Conservation (phyloP, 2,329 filamentous ascomycete genomes). For the Colletotrichum truncatum region DNA sequence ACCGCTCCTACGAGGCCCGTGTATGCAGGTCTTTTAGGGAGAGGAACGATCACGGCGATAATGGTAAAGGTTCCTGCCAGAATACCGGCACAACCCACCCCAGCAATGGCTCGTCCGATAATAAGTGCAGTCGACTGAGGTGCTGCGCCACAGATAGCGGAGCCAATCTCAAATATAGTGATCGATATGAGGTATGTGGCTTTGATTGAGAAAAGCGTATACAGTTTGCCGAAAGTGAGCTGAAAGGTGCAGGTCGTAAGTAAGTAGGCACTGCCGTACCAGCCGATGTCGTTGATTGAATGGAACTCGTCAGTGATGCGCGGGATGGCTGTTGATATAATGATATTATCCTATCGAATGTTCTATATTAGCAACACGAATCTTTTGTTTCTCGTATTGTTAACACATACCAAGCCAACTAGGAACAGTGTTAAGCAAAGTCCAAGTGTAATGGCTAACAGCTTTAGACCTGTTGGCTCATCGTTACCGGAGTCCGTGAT, state of each 20-base stretch:
- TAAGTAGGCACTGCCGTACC: constrained; percentile 39
- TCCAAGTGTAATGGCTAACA: constrained; percentile 4
- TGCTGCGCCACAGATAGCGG: constrained; percentile 35
- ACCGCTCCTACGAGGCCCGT: constrained; percentile 48
- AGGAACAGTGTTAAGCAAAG: constrained; percentile 17
- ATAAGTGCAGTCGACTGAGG: constrained; percentile 46
- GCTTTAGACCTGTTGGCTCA: not conserved
- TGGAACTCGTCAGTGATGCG: constrained; percentile 44
- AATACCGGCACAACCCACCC: constrained; percentile 45
- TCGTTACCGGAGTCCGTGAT: not conserved
- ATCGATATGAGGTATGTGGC: constrained; percentile 35
- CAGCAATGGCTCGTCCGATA: constrained; percentile 46
- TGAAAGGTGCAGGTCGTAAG: constrained; percentile 37
- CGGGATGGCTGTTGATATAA: constrained; percentile 47
- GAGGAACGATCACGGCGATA: constrained; percentile 45
- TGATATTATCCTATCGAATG: constrained; percentile 42
- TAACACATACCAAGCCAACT: constrained; percentile 8
- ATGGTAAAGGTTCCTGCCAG: constrained; percentile 46
- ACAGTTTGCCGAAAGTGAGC: constrained; percentile 38
- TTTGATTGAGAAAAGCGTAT: constrained; percentile 40
- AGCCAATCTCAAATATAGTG: constrained; percentile 36
- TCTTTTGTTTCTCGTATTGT: not conserved
- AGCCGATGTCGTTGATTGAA: constrained; percentile 53
- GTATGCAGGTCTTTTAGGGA: constrained; percentile 42
- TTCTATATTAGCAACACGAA: not conserved